Base-by-base conservation (phyloP, 306 rosid species). In the Hylodesmum podocarpum region DNA sequence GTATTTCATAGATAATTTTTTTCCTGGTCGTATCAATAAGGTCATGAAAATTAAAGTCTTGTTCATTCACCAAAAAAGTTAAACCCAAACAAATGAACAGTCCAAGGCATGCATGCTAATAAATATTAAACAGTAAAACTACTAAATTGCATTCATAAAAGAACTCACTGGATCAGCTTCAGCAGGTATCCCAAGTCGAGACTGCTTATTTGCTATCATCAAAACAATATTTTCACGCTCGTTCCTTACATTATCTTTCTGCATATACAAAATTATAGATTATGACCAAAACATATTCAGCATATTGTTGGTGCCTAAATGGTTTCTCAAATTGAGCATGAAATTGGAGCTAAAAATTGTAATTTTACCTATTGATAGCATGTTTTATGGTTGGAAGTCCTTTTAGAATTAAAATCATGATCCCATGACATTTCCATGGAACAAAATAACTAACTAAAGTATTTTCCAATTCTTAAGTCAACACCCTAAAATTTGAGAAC, bases 171-270 rank as follows among this genome's bases (percentile, higher is more conserved):
- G 98, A 87, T 90, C 89, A 76, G 75, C 72, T 74, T 21, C 85
- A 78, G 59, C 41, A 67, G 87, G 96, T 59, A 89, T 87, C 77
- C 84, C 87, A 78, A 90, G 91, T 73, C 86, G 91, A 65, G 97
- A 85, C 65, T 95, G 98, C 9, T 93, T 89, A 88, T 95, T 95
- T 46, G 98, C 97, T 83, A 95, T 71, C 86, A 88, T 82, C 83
- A 95, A 87, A 75, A 95, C 86, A 82, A 95, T 83, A 83, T 90
- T 86, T 85, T 95, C 98, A 75, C 97, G 93, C 85, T 95, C 97
- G 81, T 95, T 95, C 80, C 96, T 81, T 73, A 88, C 66, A 66
- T 95, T 92, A 88, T 92, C 97, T 85, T 80, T 85, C 98, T 95
- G 97, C 82, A 86, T 41, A 14, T 49, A 70, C 8, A 50, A 54